phyloP scores from a whole-genome alignment of 768 basidiomycete genomes.

The Gelatoporia subvermispora region DNA sequence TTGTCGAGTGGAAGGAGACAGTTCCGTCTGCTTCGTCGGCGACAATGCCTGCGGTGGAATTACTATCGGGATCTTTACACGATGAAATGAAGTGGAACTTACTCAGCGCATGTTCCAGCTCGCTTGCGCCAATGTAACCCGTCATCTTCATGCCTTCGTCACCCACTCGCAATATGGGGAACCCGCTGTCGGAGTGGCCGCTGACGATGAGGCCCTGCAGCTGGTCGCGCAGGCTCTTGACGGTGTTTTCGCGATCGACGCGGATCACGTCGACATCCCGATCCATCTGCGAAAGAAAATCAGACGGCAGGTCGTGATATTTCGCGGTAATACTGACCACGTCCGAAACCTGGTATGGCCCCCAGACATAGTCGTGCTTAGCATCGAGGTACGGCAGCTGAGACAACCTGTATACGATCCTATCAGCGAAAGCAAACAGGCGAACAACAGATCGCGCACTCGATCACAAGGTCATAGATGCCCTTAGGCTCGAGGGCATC shows the following conservation, averaged over 20 bases:
- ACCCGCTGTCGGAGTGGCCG: slow-evolving; percentile 75
- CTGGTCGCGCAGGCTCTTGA: slow-evolving; percentile 67
- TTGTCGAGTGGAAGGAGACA: slow-evolving; percentile 57
- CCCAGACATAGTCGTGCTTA: slow-evolving; percentile 90
- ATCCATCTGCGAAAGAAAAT: slow-evolving; percentile 45
- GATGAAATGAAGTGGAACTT: slow-evolving; percentile 22
- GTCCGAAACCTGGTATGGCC: slow-evolving; percentile 65
- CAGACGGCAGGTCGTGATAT: background rate
- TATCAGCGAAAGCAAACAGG: background rate
- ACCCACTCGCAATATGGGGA: slow-evolving; percentile 72
- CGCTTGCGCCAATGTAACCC: slow-evolving; percentile 89
- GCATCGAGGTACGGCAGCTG: slow-evolving; percentile 91
- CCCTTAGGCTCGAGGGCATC: slow-evolving; percentile 89
- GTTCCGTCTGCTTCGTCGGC: slow-evolving; percentile 64
- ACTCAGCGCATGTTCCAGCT: slow-evolving; percentile 92
- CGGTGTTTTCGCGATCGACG: slow-evolving; percentile 71
- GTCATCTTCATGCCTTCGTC: slow-evolving; percentile 58
- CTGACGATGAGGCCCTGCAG: slow-evolving; percentile 52
- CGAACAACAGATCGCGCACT: slow-evolving; percentile 34
- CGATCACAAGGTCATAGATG: slow-evolving; percentile 96
- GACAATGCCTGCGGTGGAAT: slow-evolving; percentile 52
- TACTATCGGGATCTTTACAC: too few relatives aligned
- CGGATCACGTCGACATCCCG: slow-evolving; percentile 66
- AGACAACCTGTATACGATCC: slow-evolving; percentile 43
- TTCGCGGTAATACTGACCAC: slow-evolving; percentile 48